Conservation (phyloP, 768 basidiomycete genomes). For the Mycena olivaceomarginata region DNA sequence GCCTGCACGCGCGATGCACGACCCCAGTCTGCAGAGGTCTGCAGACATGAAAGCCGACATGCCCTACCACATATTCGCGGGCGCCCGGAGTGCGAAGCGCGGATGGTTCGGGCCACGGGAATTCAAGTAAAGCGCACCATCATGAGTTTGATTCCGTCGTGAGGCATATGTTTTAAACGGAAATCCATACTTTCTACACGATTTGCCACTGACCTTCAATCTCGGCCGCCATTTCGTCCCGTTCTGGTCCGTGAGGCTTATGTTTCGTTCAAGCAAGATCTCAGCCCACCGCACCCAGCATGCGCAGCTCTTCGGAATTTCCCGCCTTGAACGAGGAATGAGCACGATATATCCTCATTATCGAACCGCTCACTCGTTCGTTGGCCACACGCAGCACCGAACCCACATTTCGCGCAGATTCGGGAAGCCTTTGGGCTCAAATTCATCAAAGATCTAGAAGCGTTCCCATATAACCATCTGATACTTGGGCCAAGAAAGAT, state of each 20-base stretch:
- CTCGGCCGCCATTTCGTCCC: slow-evolving; percentile 24
- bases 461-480: background rate
- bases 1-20: no score
- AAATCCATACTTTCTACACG: no score
- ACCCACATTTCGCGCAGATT: slow-evolving; percentile 1
- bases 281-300: slow-evolving; percentile 19
- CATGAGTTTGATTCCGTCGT: no score
- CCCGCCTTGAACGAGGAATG: background rate
- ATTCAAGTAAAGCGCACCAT: no score
- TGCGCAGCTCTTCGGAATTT: background rate
- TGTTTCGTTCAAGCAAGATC: background rate
- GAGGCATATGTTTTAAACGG: no score
- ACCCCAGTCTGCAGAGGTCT: no score
- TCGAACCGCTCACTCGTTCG: background rate
- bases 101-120: no score
- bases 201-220: background rate
- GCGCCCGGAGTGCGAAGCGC: no score
- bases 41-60: no score
- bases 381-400: background rate
- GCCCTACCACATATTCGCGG: no score
- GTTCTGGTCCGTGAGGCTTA: background rate
- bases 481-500: background rate
- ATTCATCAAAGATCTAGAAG: background rate
- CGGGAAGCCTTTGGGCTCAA: background rate
- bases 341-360: background rate